Evolutionary conservation across 345 rosid species (phyloP).

Genomic region (Corchorus olitorius): DNA sequence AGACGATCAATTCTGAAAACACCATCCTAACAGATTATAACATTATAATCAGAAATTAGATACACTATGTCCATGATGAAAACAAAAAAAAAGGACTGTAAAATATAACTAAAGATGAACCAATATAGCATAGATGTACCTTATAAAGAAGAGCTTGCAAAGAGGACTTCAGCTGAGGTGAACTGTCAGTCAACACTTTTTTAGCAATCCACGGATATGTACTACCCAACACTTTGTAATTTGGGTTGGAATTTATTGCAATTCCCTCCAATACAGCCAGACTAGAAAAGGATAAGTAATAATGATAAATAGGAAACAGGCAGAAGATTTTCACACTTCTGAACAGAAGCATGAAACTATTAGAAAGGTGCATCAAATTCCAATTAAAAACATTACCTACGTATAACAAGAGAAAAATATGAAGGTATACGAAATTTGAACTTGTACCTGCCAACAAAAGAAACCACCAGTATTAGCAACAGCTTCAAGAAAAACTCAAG

Average conservation of each 20-base stretch:
- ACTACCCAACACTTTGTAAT: slow-evolving; percentile 92
- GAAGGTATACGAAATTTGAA: slow-evolving; percentile 94
- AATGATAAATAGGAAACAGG: not conserved
- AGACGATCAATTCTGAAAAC: slow-evolving; percentile 90
- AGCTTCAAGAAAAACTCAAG: not conserved
- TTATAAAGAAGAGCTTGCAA: slow-evolving; percentile 75
- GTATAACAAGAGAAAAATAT: slow-evolving; percentile 89
- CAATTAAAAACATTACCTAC: slow-evolving; percentile 56
- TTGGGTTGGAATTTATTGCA: slow-evolving; percentile 73
- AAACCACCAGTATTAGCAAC: slow-evolving; percentile 20
- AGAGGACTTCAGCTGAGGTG: slow-evolving; percentile 81
- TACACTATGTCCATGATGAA: slow-evolving; percentile 1
- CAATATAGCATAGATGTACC: slow-evolving; percentile 40
- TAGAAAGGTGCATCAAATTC: not conserved
- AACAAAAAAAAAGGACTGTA: not conserved
- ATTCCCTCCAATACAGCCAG: slow-evolving; percentile 98
- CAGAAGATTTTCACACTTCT: slow-evolving; percentile 8
- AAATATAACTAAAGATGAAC: not conserved
- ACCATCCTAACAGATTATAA: slow-evolving; percentile 61
- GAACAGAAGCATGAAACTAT: not conserved
- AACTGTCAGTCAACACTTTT: slow-evolving; percentile 82
- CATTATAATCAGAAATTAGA: slow-evolving; percentile 9
- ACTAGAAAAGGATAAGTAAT: slow-evolving; percentile 39
- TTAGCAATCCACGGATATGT: slow-evolving; percentile 99
- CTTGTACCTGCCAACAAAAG: slow-evolving; percentile 71